Evolutionary conservation across 2,329 filamentous ascomycete genomes (phyloP), one percentile per base, ranked within the genome.

Genomic region (Cryphonectria nitschkei): DNA sequence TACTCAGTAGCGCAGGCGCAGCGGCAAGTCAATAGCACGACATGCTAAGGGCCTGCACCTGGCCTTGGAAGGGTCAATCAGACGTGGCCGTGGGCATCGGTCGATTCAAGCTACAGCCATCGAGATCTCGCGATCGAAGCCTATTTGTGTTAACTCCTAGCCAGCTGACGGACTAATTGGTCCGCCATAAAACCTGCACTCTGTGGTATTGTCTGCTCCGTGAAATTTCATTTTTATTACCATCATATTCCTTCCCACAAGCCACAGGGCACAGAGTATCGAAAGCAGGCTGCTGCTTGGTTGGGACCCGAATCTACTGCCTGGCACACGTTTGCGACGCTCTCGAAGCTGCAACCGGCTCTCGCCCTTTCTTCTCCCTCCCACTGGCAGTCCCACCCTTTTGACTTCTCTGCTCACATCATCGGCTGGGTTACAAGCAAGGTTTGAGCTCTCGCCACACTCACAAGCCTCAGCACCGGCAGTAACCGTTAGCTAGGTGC

Each of bases 361-460:
- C 46, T 61, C 63, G 41, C 60, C 61, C 43, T 22, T 50, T 22
- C 46, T n/a, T 26, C 65, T 11, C 65, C 52, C 26, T 56, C 52
- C 19, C 19, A 22, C 43, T 19, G 43, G 43, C 52, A 34, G 54
- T 41, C 61, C 68, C 68, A 43, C 64, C 46, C 6, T 52, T 62
- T 46, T 58, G 16, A 41, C 14, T 50, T 46, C 26, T n/a, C 39
- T 60, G 32, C 54, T n/a, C 39, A 34, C 32, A 34, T 34, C 37
- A 46, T 61, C 46, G 54, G 32, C 41, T 39, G 37, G 37, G 32
- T n/a, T 50, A 32, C 43, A 29, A 26, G 37, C 29, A 29, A 52
- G 26, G 56, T 62, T 70, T 29, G 50, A 70, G 68, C 70, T 66
- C 63, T 70, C 71, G 71, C 71, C 71, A 70, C 71, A 72, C 41